Evolutionary conservation across 2,329 filamentous ascomycete species (phyloP), one percentile per base, ranked within the genome.

Genomic region (Nigrograna mackinnonii): DNA sequence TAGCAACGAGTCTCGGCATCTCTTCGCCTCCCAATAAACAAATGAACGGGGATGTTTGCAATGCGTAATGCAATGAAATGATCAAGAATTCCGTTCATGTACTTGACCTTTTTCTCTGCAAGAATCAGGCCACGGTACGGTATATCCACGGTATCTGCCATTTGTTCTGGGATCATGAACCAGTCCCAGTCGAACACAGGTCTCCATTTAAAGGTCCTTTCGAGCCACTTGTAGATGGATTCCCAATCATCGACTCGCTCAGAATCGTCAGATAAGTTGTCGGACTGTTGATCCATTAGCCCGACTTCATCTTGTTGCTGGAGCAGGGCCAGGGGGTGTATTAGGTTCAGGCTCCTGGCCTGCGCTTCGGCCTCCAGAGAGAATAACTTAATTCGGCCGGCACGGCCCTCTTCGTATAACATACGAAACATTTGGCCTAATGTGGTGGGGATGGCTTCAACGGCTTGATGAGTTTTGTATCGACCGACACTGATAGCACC

Each of bases 151-250:
- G 28, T 41, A 3, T 36, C 12, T 5, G 6, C 19, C 44, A 49
- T 50, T 13, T 40, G 12, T 12, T 40, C 41, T 4, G 44, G 43
- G 4, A 46, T 37, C 46, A 59, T 49, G 33, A 58, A 53, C 41
- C 41, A 50, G 30, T 60, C 57, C 58, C 57, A 63, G 36, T 63
- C 58, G 41, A 60, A 60, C 6, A 59, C 38, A 6, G 60, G 58
- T 7, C 49, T 46, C 60, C 60, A 62, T 1, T 40, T 33, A 35
- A 64, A 55, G 0, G 36, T 49, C 13, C 37, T n/a, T 11, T 52
- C 39, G 13, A 63, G 37, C 53, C 54, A 63, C n/a, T n/a, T 13
- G 28, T 57, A 58, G 9, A 51, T 31, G 2, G 38, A 17, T 22
- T 7, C 9, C 6, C 47, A 35, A n/a, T 43, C 24, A 18, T 31